Conservation (phyloP, 306 rosid genomes). For the Acacia acuminata region DNA sequence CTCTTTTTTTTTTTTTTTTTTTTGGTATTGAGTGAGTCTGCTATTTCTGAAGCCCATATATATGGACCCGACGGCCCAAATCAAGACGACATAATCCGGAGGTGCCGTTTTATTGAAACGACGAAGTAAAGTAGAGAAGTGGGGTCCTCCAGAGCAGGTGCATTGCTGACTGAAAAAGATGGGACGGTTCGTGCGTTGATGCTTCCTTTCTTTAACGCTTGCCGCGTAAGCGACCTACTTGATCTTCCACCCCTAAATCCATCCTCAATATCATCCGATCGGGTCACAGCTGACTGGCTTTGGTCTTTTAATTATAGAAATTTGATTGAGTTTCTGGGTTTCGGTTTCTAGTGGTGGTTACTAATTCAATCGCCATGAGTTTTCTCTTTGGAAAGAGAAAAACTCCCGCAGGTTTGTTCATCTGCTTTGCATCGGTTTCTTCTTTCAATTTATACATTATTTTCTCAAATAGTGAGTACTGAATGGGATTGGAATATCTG, state of each 20-base stretch:
- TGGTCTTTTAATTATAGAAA: neutral
- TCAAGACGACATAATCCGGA: neutral
- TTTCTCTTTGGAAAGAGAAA: conserved; percentile 82
- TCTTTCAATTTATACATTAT: neutral
- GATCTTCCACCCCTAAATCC: conserved; percentile 10
- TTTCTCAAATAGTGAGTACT: neutral
- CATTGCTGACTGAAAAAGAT: neutral
- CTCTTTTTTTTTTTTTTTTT: too few species aligned
- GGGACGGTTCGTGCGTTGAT: neutral
- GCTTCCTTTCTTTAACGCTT: conserved; percentile 24
- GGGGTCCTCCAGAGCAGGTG: neutral
- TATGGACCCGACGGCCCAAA: neutral
- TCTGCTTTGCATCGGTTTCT: neutral
- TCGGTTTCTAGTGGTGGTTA: neutral
- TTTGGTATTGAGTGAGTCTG: neutral
- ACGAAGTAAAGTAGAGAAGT: neutral
- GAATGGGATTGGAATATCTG: neutral
- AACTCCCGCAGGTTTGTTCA: conserved; percentile 70
- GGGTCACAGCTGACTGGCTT: conserved; percentile 2
- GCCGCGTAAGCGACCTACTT: conserved; percentile 33
- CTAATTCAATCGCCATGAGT: conserved; percentile 65
- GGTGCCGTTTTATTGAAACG: neutral
- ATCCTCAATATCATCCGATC: neutral
- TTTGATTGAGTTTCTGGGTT: conserved; percentile 4
- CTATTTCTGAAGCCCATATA: neutral